A percentile compares a stretch with the other conserved stretches of the same genome.
Conservation (phyloP, 768 basidiomycete species). For the Tephrocybe sp. region DNA sequence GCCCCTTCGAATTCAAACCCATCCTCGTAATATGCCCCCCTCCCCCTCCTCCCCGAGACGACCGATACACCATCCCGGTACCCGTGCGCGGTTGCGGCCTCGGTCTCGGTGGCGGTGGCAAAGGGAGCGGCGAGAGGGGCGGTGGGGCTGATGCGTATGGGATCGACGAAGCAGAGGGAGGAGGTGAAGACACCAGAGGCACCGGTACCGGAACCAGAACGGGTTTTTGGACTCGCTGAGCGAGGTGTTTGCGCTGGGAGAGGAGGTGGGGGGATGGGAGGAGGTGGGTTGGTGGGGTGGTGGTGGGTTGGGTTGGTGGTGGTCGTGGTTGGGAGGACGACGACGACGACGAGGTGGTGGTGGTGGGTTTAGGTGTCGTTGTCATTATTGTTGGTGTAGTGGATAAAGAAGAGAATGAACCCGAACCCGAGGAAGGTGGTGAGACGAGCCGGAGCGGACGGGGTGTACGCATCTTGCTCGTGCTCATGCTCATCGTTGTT, state of each 20-base stretch:
- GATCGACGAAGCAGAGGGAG: neutral
- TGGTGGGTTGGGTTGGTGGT: too few relatives aligned
- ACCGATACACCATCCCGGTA: slow-evolving; percentile 66
- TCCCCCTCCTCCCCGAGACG: too few relatives aligned
- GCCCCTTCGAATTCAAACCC: too few relatives aligned
- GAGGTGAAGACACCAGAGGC: slow-evolving; percentile 22
- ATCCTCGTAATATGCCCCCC: too few relatives aligned
- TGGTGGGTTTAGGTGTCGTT: too few relatives aligned
- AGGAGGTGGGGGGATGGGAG: slow-evolving; percentile 23
- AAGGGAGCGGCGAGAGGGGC: slow-evolving; percentile 30
- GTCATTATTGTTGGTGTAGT: slow-evolving; percentile 13
- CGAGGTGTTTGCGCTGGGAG: slow-evolving; percentile 21
- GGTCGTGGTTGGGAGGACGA: neutral
- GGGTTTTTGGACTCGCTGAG: too few relatives aligned
- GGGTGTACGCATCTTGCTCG: slow-evolving; percentile 11
- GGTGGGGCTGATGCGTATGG: slow-evolving; percentile 23
- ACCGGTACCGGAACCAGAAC: slow-evolving; percentile 42
- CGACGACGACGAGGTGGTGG: too few relatives aligned
- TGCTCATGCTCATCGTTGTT: too few relatives aligned
- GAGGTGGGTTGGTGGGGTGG: neutral
- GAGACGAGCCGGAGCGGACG: slow-evolving; percentile 7
- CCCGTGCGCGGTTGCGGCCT: slow-evolving; percentile 66
- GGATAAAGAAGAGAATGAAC: too few relatives aligned
- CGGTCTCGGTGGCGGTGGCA: slow-evolving; percentile 43
- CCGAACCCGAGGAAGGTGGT: slow-evolving; percentile 10